Evolutionary conservation across 2,329 filamentous ascomycete genomes (phyloP).

Genomic region (Clarireedia sp.): DNA sequence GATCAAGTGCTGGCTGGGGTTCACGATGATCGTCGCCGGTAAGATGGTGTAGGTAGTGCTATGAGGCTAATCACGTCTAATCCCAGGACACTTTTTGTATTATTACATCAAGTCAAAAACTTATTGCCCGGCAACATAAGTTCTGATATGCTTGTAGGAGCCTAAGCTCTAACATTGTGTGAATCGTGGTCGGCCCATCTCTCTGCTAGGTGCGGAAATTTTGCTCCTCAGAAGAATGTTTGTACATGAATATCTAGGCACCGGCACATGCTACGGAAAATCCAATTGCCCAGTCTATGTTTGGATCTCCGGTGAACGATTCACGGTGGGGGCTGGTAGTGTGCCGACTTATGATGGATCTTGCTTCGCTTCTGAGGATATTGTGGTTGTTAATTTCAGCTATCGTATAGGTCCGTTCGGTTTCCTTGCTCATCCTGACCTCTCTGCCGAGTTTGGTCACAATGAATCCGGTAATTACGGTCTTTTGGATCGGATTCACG

Average conservation of each 20-base stretch:
- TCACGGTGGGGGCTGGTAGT: conserved; percentile 32
- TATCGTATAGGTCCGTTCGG: conserved; percentile 34
- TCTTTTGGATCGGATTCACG: conserved; percentile 53
- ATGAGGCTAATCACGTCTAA: no score
- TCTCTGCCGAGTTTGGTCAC: conserved; percentile 10
- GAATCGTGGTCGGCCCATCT: no score
- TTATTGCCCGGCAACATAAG: no score
- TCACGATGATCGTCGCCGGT: no score
- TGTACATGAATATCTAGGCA: neutral
- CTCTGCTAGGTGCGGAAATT: no score
- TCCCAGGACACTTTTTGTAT: no score
- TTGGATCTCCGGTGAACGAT: conserved; percentile 37
- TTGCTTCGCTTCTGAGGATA: conserved; percentile 35
- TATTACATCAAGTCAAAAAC: no score
- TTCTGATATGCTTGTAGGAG: no score
- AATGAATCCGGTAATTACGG: conserved; percentile 54
- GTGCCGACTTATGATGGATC: conserved; percentile 36
- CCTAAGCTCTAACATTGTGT: no score
- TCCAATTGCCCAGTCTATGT: conserved; percentile 33
- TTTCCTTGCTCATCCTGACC: conserved; percentile 22
- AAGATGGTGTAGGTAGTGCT: no score
- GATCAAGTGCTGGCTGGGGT: no score
- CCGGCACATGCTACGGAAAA: conserved; percentile 3
- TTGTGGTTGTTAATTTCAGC: conserved; percentile 37
- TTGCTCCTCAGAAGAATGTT: conserved; percentile 1